Evolutionary conservation across 257 asterid genomes (phyloP), one percentile per base, ranked within the genome.

Genomic region (Fraxinus pennsylvanica): DNA sequence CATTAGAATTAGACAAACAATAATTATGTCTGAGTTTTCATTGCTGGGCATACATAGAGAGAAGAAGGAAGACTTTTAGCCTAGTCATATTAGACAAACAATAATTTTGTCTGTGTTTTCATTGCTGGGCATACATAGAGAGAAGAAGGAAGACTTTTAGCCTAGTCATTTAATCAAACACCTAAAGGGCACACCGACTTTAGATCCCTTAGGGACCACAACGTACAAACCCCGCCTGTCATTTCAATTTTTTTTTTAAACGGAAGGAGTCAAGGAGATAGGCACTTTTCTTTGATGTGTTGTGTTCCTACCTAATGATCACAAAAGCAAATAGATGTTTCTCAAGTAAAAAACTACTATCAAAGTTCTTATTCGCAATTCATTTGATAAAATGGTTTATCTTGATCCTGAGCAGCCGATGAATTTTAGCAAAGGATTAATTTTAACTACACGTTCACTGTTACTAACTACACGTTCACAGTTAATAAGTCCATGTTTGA

Each of bases 181-280:
- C 52, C 25, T 43, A 43, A 66, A 25, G 66, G 52, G 29, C 73
- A 71, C 57, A 74, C 35, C 17, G 71, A 68, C 27, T 69, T 50
- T 45, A 59, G 81, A 83, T 78, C 67, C 75, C 74, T 82, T 78
- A 71, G 74, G 83, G 79, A 82, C 78, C 76, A 65, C 52, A 78
- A 73, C 73, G 38, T 47, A 22, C 59, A 45, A 33, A 3, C 74
- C 77, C 79, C 81, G 71, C 85, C 29, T 25, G 82, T 72, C 87
- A 63, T 78, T 61, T 75, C 80, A 67, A 13, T 74, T 36, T 36
- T 6, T 1, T 36, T 36, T 65, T 67, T 25, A 25, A 12, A 52
- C 73, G 19, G 10, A 27, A 45, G 52, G n/a, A n/a, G n/a, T n/a
- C n/a, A n/a, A n/a, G n/a, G 75, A 32, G 43, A 66, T 3, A n/a